A percentile compares a stretch with the other conserved stretches of the same genome.
These are phyloP conservation scores for Pichiaceae sp. DNA, from an alignment of 1,139 yeast genomes.

Conservation along the genomic window DNA sequence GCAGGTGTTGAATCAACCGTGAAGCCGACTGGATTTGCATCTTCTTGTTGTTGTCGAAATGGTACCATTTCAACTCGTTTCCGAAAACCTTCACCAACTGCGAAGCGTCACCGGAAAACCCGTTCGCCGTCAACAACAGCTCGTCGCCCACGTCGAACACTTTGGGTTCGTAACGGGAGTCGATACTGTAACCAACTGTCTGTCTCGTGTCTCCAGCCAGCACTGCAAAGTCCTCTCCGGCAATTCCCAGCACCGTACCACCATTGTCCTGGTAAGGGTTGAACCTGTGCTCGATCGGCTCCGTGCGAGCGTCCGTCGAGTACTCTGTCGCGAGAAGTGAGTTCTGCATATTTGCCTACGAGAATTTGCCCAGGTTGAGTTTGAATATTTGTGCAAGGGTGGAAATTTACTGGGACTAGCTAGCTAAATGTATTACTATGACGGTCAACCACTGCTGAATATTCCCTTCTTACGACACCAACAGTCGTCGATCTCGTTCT, in stretches of 20 bases:
- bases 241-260: slow-evolving; percentile 94
- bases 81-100: slow-evolving; percentile 73
- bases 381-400: too few species aligned
- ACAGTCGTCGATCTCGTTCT: slow-evolving; percentile 49
- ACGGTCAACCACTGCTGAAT: slow-evolving; percentile 12
- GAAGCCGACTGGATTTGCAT: slow-evolving; percentile 73
- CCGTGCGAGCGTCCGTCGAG: slow-evolving; percentile 21
- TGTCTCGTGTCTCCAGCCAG: slow-evolving; percentile 98
- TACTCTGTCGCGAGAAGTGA: slow-evolving; percentile 25
- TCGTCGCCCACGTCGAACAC: slow-evolving; percentile 86
- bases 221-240: slow-evolving; percentile 95
- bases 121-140: slow-evolving; percentile 84
- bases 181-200: slow-evolving; percentile 88
- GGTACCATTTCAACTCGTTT: slow-evolving; percentile 86
- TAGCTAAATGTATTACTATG: too few species aligned
- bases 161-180: slow-evolving; percentile 88
- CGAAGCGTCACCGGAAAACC: slow-evolving; percentile 92
- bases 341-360: not conserved
- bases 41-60: slow-evolving; percentile 76
- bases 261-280: slow-evolving; percentile 97
- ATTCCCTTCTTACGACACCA: slow-evolving; percentile 37
- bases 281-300: slow-evolving; percentile 86
- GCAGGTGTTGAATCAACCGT: slow-evolving; percentile 79
- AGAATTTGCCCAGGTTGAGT: too few species aligned
- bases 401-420: too few species aligned